A percentile compares a stretch with the other conserved stretches of the same genome.
Evolutionary conservation across 495 filamentous ascomycete genomes (phyloP).

Genomic region (Penicillium egyptiacum): DNA sequence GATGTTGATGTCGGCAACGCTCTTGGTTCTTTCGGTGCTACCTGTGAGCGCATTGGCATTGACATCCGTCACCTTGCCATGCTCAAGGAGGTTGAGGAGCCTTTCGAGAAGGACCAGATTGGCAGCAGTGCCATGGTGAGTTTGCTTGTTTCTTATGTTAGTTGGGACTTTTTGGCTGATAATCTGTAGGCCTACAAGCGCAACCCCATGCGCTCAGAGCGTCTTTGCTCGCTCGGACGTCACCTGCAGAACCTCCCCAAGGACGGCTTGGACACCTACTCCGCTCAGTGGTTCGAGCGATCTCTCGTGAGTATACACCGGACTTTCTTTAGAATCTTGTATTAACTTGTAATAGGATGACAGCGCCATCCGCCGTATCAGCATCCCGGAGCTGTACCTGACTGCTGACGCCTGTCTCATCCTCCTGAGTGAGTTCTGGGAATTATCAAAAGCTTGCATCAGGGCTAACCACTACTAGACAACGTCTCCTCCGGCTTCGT

Average conservation of each 20-base stretch:
- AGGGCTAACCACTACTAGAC: conserved; percentile 40
- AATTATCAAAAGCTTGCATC: background rate
- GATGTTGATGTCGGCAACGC: conserved; percentile 80
- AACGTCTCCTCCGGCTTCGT: conserved; percentile 83
- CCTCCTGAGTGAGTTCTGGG: conserved; percentile 52
- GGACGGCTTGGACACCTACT: conserved; percentile 73
- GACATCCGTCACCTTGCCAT: conserved; percentile 80
- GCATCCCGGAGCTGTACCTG: conserved; percentile 80
- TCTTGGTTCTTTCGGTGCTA: conserved; percentile 78
- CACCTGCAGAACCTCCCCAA: conserved; percentile 61
- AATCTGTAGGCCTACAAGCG: conserved; percentile 74
- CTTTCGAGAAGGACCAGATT: conserved; percentile 71
- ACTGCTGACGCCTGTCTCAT: conserved; percentile 79
- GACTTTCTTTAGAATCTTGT: conserved; percentile 6
- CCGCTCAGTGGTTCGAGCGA: conserved; percentile 80
- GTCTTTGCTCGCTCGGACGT: conserved; percentile 78
- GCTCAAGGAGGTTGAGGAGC: conserved; percentile 86
- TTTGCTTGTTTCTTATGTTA: background rate
- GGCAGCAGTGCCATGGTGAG: conserved; percentile 54
- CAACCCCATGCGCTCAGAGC: conserved; percentile 88
- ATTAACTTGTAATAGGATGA: conserved; percentile 41
- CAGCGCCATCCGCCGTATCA: conserved; percentile 65
- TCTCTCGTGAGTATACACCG: conserved; percentile 46
- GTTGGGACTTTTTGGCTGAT: conserved; percentile 22
- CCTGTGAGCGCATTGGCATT: conserved; percentile 68